Base-by-base conservation (phyloP, 768 basidiomycete genomes). In the Agrocybe chaxingu region DNA sequence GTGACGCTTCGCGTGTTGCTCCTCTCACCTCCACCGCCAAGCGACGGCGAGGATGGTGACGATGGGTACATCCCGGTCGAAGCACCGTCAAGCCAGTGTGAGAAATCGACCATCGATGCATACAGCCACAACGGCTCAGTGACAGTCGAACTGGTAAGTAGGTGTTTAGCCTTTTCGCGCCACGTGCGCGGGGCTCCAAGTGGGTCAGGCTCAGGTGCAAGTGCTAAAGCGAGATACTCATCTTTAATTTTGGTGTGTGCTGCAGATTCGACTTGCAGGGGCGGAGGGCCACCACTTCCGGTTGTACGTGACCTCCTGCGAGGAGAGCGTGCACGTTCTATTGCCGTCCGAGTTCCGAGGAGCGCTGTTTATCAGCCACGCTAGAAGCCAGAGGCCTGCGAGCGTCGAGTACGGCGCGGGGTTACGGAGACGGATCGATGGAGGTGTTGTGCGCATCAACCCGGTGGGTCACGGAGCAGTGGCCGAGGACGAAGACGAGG, bases 301-400 rank as follows among this genome's bases (percentile, higher is more conserved):
- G 7, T 30, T 50, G 37, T 44, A 54, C 37, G 53, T 50, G 18
- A 54, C 44, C 29, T 45, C 53, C 24, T 32, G 39, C 24, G 38
- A 50, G 35, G 47, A 46, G 11, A 43, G 50, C 40, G 54, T 51
- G 29, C 54, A 48, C 19, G 45, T 55, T 19, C 46, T 51, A 24
- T 42, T 55, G 37, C 54, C 54, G 19, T 36, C 54, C 50, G 48
- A 51, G 43, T 55, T 55, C 54, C 54, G 53, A 24, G 54, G 54
- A 18, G 42, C 32, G 11, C 44, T 51, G 13, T 48, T 42, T 39
- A 51, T 51, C 45, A 31, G 39, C 30, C 34, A 32, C 24, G 39
- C 42, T 18, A 42, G 42, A 12, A 39, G 41, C 37, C 31, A 24
- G 24, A 24, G 18, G 29, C 36, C 50, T 8, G 34, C 16, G 11